phyloP scores from a whole-genome alignment of 257 asterid species.

The Apocynum venetum region DNA sequence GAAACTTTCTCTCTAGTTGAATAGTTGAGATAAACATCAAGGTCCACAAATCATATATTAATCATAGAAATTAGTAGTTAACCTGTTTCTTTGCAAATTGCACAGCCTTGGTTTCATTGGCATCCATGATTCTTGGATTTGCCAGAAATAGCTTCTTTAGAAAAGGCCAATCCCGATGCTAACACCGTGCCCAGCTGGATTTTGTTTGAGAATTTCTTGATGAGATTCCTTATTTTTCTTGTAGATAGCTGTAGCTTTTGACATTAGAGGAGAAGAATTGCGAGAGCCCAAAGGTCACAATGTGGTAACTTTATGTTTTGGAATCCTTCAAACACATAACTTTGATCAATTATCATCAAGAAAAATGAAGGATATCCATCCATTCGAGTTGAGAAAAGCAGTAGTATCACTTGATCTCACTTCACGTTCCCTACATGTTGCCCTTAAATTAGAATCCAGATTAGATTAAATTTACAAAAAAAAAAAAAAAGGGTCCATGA shows the following conservation, averaged over 20 bases:
- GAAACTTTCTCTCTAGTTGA: background rate
- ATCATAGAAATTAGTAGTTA: too few species aligned
- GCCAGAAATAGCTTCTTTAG: background rate
- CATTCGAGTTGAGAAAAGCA: background rate
- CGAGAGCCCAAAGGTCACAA: background rate
- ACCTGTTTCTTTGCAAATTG: background rate
- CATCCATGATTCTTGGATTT: background rate
- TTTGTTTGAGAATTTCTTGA: background rate
- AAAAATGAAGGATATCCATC: background rate
- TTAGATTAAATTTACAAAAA: too few species aligned
- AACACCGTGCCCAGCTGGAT: too few species aligned
- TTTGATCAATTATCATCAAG: background rate
- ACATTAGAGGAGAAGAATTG: background rate
- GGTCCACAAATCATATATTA: background rate
- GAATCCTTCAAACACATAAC: background rate
- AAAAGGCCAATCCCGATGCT: too few species aligned
- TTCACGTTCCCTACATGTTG: too few species aligned
- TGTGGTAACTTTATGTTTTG: background rate
- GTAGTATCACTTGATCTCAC: too few species aligned
- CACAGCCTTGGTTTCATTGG: background rate
- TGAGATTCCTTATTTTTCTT: background rate
- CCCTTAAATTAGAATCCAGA: too few species aligned
- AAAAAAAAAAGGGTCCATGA: too few species aligned
- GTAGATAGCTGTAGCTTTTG: background rate
- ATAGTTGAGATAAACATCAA: background rate